Base-by-base conservation (phyloP, 78 protist species). In the Dictyostelium firmibasis region DNA sequence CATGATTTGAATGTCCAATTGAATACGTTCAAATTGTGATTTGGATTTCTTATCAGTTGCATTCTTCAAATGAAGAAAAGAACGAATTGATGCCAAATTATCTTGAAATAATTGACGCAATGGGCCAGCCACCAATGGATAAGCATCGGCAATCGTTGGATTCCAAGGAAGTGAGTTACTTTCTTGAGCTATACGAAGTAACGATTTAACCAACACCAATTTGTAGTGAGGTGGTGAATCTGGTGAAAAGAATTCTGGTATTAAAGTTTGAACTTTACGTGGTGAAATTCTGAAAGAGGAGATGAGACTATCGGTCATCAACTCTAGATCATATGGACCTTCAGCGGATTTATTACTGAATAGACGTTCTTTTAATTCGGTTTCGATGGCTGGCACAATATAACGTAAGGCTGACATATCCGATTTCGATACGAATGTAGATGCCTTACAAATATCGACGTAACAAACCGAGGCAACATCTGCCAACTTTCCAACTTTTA, bases 401-500 rank as follows among this genome's bases (percentile, higher is more conserved):
- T 84, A 86, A 72, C 96, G 95, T 7, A 96, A 84, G 29, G 91
- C 94, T 0, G 97, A 92, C 70, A 78, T 64, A 88, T 92, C 96
- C 1, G 75, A 75, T 91, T 96, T 92, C 4, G 81, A 72, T 8
- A 96, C 96, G 33, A 87, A 96, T 27, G 97, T 96, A 1, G 97
- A 72, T 1, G 97, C 97, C 44, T 93, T 95, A 35, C 97, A 95
- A 20, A 95, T 92, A 29, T 95, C 97, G 13, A 95, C 95, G 35
- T 85, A 91, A 47, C 95, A 85, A 23, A 84, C 36, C 0, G 97
- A 95, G 1, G 94, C 96, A 27, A 86, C 91, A 35, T 91, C 95
- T 11, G 92, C 83, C 33, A 81, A 14, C 50, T 89, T 91, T 2
- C 87, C 69, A 4, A 60, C 70, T 27, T 84, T 82, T 41, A 91